Evolutionary conservation across 371 early-diverging fungal genomes (phyloP).

Genomic region (Mucor sp.): DNA sequence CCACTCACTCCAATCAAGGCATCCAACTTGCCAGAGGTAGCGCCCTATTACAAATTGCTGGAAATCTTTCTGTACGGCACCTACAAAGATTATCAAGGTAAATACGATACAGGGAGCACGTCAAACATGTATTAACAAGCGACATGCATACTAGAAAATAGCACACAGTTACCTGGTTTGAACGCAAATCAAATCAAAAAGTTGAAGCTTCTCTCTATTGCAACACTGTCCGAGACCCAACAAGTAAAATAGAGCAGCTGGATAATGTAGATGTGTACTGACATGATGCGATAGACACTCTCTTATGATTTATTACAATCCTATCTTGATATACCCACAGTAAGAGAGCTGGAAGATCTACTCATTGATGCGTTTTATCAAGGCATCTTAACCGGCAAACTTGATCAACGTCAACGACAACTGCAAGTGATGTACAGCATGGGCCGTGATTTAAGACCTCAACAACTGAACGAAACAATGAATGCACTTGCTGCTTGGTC

Average conservation of each 20-base stretch:
- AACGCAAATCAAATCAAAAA: slow-evolving; percentile 67
- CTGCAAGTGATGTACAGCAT: slow-evolving; percentile 81
- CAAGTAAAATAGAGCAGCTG: slow-evolving; percentile 41
- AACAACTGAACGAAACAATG: slow-evolving; percentile 61
- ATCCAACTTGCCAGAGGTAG: slow-evolving; percentile 55
- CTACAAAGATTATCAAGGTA: slow-evolving; percentile 78
- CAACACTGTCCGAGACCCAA: slow-evolving; percentile 66
- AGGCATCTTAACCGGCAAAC: slow-evolving; percentile 73
- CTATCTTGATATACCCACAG: slow-evolving; percentile 72
- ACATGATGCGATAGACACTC: slow-evolving; percentile 49
- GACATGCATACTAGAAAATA: slow-evolving; percentile 34
- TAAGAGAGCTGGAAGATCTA: slow-evolving; percentile 83
- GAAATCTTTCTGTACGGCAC: slow-evolving; percentile 81
- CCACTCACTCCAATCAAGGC: slow-evolving; percentile 50
- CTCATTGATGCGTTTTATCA: slow-evolving; percentile 87
- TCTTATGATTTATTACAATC: slow-evolving; percentile 64
- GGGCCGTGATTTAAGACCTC: slow-evolving; percentile 79
- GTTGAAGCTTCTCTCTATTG: slow-evolving; percentile 76
- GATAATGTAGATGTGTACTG: neutral
- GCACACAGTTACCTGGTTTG: slow-evolving; percentile 59
- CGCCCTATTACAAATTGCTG: slow-evolving; percentile 62
- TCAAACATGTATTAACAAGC: neutral
- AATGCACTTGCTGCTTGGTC: slow-evolving; percentile 64
- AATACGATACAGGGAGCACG: neutral
- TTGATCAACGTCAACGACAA: slow-evolving; percentile 77